phyloP scores from a whole-genome alignment of 257 asterid genomes.

The Gardenia jasminoides region DNA sequence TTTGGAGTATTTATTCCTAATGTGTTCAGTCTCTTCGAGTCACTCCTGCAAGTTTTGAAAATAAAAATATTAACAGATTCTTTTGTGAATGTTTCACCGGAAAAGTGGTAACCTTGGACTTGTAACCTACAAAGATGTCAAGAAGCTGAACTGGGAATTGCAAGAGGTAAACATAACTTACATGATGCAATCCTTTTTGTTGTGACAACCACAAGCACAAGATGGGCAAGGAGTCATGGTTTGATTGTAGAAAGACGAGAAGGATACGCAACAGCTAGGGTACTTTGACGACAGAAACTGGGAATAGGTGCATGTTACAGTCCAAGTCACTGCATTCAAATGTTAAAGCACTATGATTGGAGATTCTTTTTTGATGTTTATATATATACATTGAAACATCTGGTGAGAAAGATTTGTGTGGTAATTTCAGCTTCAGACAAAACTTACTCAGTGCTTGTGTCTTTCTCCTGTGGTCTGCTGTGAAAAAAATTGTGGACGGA shows the following conservation, averaged over 20 bases:
- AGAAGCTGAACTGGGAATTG: not conserved
- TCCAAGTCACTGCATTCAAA: slow-evolving; percentile 37
- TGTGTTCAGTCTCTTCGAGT: slow-evolving; percentile 41
- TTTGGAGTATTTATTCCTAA: slow-evolving; percentile 63
- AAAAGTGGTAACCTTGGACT: not conserved
- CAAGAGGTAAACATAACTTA: not conserved
- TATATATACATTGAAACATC: not conserved
- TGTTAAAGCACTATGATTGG: not conserved
- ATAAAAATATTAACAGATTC: not conserved
- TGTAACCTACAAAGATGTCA: not conserved
- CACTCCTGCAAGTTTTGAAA: slow-evolving; percentile 36
- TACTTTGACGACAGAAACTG: slow-evolving; percentile 28
- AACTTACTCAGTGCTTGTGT: slow-evolving; percentile 68
- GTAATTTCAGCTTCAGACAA: not conserved
- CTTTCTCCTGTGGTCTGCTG: slow-evolving; percentile 60
- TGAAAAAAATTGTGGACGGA: slow-evolving; percentile 59
- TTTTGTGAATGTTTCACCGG: not conserved
- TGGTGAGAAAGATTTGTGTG: not conserved
- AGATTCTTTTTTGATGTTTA: not conserved
- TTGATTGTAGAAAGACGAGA: slow-evolving; percentile 37
- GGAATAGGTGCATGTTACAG: slow-evolving; percentile 39
- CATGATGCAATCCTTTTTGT: slow-evolving; percentile 31
- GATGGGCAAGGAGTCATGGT: slow-evolving; percentile 35
- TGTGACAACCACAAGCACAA: slow-evolving; percentile 39
- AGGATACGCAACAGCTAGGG: slow-evolving; percentile 37